Evolutionary conservation across 148 eudicot genomes (phyloP).

Genomic region (Agrostemma githago): DNA sequence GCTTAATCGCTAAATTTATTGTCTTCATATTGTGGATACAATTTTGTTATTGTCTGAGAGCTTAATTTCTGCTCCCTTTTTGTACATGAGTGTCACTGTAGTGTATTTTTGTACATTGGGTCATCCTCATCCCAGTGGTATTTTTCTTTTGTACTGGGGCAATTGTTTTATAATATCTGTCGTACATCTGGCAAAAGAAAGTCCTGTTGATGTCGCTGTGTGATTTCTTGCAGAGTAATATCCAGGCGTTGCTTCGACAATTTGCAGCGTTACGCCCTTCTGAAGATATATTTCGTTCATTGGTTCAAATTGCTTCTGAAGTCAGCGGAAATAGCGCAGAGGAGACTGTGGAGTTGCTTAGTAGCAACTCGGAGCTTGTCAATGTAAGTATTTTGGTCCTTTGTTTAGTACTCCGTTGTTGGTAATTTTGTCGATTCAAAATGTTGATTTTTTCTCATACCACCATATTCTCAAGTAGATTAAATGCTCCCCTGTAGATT

Average conservation of each 20-base stretch:
- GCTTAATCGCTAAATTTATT: no score
- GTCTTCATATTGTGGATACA: no score
- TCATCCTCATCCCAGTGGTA: no score
- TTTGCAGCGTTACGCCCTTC: constrained; percentile 16
- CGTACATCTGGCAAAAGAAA: no score
- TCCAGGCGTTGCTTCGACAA: constrained; percentile 22
- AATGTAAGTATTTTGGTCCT: constrained; percentile 20
- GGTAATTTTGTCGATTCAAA: neutral
- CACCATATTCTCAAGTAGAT: neutral
- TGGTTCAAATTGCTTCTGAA: constrained; percentile 28
- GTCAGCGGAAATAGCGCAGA: neutral
- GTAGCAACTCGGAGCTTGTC: constrained; percentile 27
- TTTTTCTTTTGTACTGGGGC: no score
- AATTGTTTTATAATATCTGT: no score
- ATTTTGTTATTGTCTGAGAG: no score
- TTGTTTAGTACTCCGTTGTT: neutral
- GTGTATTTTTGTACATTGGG: no score
- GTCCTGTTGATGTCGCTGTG: neutral
- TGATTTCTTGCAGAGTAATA: constrained; percentile 15
- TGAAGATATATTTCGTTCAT: constrained; percentile 28
- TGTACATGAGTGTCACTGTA: no score
- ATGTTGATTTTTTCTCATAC: neutral
- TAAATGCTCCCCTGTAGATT: neutral
- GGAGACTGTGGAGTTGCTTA: constrained; percentile 19
- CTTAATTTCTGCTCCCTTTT: no score